Conservation (phyloP, 2,329 filamentous ascomycete species). For the Pestalotiopsis sp. region DNA sequence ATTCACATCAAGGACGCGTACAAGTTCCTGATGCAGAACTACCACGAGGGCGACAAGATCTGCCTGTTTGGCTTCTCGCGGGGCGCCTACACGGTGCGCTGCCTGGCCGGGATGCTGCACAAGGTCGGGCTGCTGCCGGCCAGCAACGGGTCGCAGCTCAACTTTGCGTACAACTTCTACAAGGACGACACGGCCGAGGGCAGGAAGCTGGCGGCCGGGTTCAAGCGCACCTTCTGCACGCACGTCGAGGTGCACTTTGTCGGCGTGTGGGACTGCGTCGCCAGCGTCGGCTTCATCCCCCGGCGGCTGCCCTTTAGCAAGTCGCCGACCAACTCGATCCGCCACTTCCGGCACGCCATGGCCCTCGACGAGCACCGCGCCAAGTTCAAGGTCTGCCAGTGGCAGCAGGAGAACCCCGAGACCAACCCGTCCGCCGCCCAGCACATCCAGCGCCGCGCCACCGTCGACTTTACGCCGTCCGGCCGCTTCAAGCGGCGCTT, state of each 20-base stretch:
- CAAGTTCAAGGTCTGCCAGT: constrained; percentile 46
- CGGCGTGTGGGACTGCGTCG: constrained; percentile 44
- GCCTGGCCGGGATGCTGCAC: constrained; percentile 46
- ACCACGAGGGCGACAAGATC: constrained; percentile 47
- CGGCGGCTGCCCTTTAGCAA: constrained; percentile 40
- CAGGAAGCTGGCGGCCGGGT: constrained; percentile 42
- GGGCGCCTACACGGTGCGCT: constrained; percentile 53
- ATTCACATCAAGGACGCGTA: constrained; percentile 43
- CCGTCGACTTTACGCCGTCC: constrained; percentile 8
- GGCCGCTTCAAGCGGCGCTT: constrained; percentile 2
- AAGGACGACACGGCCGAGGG: constrained; percentile 40
- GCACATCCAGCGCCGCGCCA: constrained; percentile 1
- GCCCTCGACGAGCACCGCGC: constrained; percentile 44
- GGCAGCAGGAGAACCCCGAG: constrained; percentile 31
- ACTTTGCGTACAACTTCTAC: constrained; percentile 47
- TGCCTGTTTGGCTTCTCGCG: constrained; percentile 52
- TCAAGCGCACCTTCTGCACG: constrained; percentile 47
- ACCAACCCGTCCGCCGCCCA: not conserved
- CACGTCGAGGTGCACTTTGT: constrained; percentile 45
- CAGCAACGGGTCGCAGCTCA: constrained; percentile 33
- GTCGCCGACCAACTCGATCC: constrained; percentile 36
- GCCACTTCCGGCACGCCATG: constrained; percentile 46
- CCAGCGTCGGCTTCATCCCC: constrained; percentile 42
- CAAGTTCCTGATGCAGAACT: constrained; percentile 51
- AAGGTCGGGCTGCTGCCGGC: constrained; percentile 40